These are phyloP conservation scores for Boletus subcaerulescens DNA, from an alignment of 768 basidiomycete genomes.

Conservation along the genomic window DNA sequence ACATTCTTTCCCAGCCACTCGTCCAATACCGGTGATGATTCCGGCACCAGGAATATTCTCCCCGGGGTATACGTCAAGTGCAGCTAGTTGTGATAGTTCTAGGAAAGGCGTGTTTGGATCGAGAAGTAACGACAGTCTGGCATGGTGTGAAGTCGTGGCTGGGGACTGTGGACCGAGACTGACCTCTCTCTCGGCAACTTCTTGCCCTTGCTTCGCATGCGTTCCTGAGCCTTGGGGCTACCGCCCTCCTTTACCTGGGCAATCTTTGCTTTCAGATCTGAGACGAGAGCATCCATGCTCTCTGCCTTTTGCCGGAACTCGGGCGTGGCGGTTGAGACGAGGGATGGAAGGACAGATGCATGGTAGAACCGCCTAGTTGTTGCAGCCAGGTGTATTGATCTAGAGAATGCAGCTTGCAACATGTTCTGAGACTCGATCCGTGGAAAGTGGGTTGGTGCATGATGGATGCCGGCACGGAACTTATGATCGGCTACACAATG, in stretches of 20 bases:
- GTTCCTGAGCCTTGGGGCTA: slow-evolving; percentile 67
- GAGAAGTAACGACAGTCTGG: slow-evolving; percentile 67
- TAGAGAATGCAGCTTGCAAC: slow-evolving; percentile 18
- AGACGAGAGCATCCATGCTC: slow-evolving; percentile 68
- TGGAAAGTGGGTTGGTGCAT: too few species aligned
- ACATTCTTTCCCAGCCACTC: slow-evolving; percentile 79
- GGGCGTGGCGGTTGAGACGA: slow-evolving; percentile 63
- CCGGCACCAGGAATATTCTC: slow-evolving; percentile 84
- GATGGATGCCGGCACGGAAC: slow-evolving; percentile 19
- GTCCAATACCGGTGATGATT: slow-evolving; percentile 81
- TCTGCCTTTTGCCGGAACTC: slow-evolving; percentile 67
- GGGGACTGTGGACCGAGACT: neutral
- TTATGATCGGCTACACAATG: slow-evolving; percentile 8
- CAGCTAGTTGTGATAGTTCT: slow-evolving; percentile 83
- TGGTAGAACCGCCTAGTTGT: slow-evolving; percentile 47
- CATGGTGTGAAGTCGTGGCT: slow-evolving; percentile 1
- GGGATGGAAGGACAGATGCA: slow-evolving; percentile 70
- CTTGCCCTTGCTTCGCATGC: slow-evolving; percentile 78
- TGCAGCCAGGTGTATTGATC: slow-evolving; percentile 7
- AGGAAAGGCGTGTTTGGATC: slow-evolving; percentile 89
- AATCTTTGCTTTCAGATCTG: slow-evolving; percentile 59
- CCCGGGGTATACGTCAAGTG: slow-evolving; percentile 78
- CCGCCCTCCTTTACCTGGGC: slow-evolving; percentile 66
- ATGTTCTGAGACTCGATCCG: slow-evolving; percentile 3
- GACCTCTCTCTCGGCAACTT: slow-evolving; percentile 82